These are phyloP conservation scores for Fagus sylvatica DNA, from an alignment of 306 rosid genomes.

Conservation along the genomic window DNA sequence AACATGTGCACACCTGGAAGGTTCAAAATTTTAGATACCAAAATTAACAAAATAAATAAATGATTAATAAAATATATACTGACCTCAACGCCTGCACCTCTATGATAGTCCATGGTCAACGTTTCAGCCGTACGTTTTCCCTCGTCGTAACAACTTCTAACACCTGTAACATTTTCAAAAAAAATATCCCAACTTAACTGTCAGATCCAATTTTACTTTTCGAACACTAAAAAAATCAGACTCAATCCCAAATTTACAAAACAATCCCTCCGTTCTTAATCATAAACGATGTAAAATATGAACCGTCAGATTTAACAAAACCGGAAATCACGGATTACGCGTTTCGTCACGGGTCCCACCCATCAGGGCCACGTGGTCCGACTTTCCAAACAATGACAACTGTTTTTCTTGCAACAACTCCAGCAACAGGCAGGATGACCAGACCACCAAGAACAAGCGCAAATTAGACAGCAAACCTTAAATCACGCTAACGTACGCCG, in stretches of 20 bases:
- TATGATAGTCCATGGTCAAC: slow-evolving; percentile 94
- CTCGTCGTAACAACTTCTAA: slow-evolving; percentile 96
- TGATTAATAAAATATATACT: not conserved
- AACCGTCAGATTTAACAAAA: slow-evolving; percentile 30
- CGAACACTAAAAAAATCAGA: too few species aligned
- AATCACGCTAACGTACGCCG: slow-evolving; percentile 22
- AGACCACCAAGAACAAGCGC: not conserved
- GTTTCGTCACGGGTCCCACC: slow-evolving; percentile 27
- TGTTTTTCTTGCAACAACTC: not conserved
- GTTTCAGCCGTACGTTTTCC: slow-evolving; percentile 99
- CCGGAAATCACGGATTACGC: slow-evolving; percentile 47
- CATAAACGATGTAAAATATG: too few species aligned
- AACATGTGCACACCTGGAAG: too few species aligned
- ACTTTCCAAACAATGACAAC: slow-evolving; percentile 2
- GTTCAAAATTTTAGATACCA: too few species aligned
- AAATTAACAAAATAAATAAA: not conserved
- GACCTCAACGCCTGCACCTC: slow-evolving; percentile 94
- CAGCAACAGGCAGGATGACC: too few species aligned
- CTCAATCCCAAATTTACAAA: not conserved
- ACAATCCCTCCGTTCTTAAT: not conserved
- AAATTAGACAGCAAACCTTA: not conserved
- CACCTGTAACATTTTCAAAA: slow-evolving; percentile 66
- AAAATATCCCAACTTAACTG: not conserved
- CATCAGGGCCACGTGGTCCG: slow-evolving; percentile 24
- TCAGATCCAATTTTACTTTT: not conserved